Base-by-base conservation (phyloP, 192 early-diverging fungal species). In the Podila horticola region DNA sequence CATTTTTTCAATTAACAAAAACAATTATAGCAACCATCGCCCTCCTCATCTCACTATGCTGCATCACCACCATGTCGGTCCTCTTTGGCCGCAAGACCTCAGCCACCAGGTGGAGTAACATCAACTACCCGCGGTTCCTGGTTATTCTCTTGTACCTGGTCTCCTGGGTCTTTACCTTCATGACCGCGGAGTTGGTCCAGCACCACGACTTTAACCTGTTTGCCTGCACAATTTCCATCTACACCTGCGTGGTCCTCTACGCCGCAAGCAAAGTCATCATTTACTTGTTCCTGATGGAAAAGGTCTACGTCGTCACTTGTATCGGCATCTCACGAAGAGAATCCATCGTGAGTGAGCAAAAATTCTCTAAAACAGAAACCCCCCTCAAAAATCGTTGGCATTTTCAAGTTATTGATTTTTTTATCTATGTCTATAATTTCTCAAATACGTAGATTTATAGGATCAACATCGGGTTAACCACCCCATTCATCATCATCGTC, bases 221-320 rank as follows among this genome's bases (percentile, higher is more conserved):
- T 29, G 83, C 84, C 17, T 86, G 84, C 38, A 64, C 67, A 2
- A 19, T 86, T 15, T 83, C 75, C 10, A 86, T 86, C 61, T 34
- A 83, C 20, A 59, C 74, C 19, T 86, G 84, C 55, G 75, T 81
- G 31, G 29, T 83, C 2, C 83, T 86, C 58, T 86, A 86, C 30
- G 84, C 84, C 12, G 71, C 72, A 8, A 83, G 75, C 61, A 86
- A 86, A 36, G 71, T 86, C 34, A 58, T 83, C 11, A 79, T 79
- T 13, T 86, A 83, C 29, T 64, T 74, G 12, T 86, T 62, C 61
- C 31, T 62, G 20, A 62, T 62, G 61, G 61, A 62, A 10, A 62
- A 62, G 31, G 61, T 62, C 29, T 62, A 62, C n/a, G 58, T 59
- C 11, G 58, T 59, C 11, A 59, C 58, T 4, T 22, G 24, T 7